These are phyloP conservation scores for Ambrosia artemisiifolia DNA, from an alignment of 129 eudicot species.

Conservation along the genomic window DNA sequence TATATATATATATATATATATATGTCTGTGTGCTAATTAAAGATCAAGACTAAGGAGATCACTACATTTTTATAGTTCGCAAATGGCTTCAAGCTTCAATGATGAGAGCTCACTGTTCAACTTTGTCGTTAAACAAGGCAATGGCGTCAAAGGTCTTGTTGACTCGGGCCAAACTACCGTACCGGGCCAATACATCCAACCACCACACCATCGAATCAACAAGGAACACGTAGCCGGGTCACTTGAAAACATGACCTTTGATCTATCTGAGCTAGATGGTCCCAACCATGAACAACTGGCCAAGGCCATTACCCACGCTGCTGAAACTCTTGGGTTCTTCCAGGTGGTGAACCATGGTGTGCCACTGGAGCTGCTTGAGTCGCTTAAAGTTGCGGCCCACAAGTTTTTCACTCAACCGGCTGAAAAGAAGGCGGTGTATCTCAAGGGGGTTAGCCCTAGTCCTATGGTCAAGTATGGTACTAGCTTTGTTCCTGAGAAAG, in stretches of 20 bases:
- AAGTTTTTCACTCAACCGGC: conserved; percentile 39
- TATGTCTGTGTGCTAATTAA: no score
- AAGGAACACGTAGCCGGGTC: not conserved
- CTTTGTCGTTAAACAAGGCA: conserved; percentile 36
- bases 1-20: not conserved
- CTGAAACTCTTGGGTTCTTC: conserved; percentile 51
- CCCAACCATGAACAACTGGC: conserved; percentile 41
- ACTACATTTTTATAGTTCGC: not conserved
- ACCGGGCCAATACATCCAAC: conserved; percentile 37
- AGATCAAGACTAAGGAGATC: not conserved
- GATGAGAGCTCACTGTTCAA: conserved; percentile 30
- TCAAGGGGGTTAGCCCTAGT: conserved; percentile 42
- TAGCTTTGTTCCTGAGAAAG: conserved; percentile 52
- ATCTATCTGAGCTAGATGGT: conserved; percentile 43
- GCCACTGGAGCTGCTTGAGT: conserved; percentile 38
- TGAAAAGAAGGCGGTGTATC: conserved; percentile 46
- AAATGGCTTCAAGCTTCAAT: conserved; percentile 30
- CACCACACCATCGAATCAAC: conserved; percentile 28
- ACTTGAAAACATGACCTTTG: conserved; percentile 27
- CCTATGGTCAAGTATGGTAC: conserved; percentile 46
- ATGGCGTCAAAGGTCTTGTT: conserved; percentile 49
- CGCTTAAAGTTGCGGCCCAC: conserved; percentile 40
- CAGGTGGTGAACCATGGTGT: conserved; percentile 62
- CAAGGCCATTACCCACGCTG: conserved; percentile 40
- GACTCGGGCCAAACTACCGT: conserved; percentile 36